Evolutionary conservation across 169 alveolate species (phyloP), one percentile per base, ranked within the genome.

Genomic region (Plasmodium vinckei): DNA sequence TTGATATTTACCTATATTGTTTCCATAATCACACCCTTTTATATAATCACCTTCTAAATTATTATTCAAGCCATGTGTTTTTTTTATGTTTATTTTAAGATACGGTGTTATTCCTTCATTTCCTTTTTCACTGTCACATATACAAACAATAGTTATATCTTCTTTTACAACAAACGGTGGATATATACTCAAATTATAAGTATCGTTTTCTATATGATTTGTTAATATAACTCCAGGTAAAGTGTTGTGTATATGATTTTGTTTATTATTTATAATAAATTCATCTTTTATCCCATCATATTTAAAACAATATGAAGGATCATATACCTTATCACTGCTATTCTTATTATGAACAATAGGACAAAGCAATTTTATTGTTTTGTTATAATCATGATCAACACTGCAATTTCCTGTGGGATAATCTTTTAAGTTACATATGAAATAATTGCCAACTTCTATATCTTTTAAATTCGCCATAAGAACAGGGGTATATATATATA

Each of bases 11-110:
- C 89, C 89, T 77, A 6, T 19, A 23, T 77, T 77, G 53, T 64
- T 77, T 15, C 89, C 89, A 63, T 39, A 77, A 21, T 77, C 89
- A 9, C 89, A 77, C 12, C 89, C 89, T 57, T 77, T 77, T 25
- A 77, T 46, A 17, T 39, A 53, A 19, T 54, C 67, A 21, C 49
- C 73, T 15, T 19, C 5, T 9, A 60, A 68, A 60, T 61, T 46
- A 44, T 51, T 65, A 53, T 46, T 49, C 33, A 44, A 4, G n/a
- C 73, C 65, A 54, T 77, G 49, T 57, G 71, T 13, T 15, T 46
- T 65, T 49, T 46, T 64, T 7, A 77, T 49, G 15, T 63, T 25
- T 64, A 77, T 77, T 65, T 61, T 77, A 49, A 77, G 39, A 64
- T 77, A 77, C 1, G 89, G 79, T 5, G 75, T 77, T 64, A 64